Evolutionary conservation across 208 protist genomes (phyloP), one percentile per base, ranked within the genome.

Genomic region (Crithidia expoeki): DNA sequence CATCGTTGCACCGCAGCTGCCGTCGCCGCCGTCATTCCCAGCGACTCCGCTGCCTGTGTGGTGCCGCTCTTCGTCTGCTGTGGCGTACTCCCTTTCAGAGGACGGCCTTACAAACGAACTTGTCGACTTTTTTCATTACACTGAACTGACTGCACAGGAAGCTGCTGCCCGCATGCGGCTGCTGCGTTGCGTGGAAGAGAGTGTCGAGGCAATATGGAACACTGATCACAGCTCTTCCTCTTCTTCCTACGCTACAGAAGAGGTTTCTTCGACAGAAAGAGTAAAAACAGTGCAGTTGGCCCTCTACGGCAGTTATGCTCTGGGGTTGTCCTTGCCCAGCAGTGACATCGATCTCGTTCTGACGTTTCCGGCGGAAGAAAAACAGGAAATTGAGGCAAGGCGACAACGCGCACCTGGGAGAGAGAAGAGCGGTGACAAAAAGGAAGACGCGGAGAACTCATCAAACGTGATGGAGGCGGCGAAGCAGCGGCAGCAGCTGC

Each of bases 291-390:
- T 63, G 40, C 63, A 68, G n/a, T 63, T 89, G 47, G 44, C 83
- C n/a, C 70, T 87, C 6, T 86, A 89, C 50, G 86, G 86, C 57
- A 88, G 83, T 63, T 88, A 81, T 34, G 81, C 80, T 21, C 68
- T 92, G 19, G 86, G 74, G 25, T 63, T 92, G 32, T 86, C 86
- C n/a, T 53, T 85, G 16, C 76, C 79, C n/a, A 66, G 67, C 51
- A 86, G 79, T 38, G 86, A 92, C 55, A 69, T 89, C 14, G 86
- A 92, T 47, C 55, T 89, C 17, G 72, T 57, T 27, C 44, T 81
- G 28, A 52, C 67, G 11, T 72, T 81, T 34, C 65, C 76, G 6
- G 49, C 36, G 6, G 72, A 71, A 21, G 64, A 68, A 38, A 23
- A 42, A 32, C 27, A 11, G 17, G 38, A 70, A 3, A 47, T 40